Evolutionary conservation across 2,329 filamentous ascomycete species (phyloP).

Genomic region (Penicillium nordicum): DNA sequence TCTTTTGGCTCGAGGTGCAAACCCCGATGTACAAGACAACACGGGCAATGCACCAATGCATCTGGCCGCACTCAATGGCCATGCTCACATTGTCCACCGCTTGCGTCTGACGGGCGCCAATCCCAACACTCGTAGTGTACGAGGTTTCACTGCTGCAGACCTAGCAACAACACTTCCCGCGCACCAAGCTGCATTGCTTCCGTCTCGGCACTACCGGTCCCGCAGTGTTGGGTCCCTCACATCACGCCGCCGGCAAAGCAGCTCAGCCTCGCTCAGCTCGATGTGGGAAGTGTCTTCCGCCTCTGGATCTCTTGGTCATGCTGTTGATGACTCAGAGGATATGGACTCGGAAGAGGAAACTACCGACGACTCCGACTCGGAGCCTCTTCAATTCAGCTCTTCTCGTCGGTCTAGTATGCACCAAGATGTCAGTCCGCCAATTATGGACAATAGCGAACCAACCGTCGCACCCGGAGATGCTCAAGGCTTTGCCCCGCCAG

Average conservation of each 20-base stretch:
- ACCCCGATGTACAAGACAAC: slow-evolving; percentile 69
- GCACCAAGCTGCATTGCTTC: slow-evolving; percentile 59
- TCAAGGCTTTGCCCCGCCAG: slow-evolving; percentile 51
- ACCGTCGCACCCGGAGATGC: slow-evolving; percentile 25
- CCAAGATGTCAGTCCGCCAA: slow-evolving; percentile 28
- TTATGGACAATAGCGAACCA: slow-evolving; percentile 26
- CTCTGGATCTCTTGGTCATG: slow-evolving; percentile 46
- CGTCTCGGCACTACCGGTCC: slow-evolving; percentile 62
- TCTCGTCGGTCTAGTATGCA: slow-evolving; percentile 39
- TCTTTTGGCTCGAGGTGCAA: slow-evolving; percentile 72
- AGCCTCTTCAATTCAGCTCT: slow-evolving; percentile 25
- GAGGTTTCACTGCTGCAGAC: slow-evolving; percentile 68
- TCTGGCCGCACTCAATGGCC: slow-evolving; percentile 72
- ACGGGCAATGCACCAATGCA: slow-evolving; percentile 80
- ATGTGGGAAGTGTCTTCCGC: slow-evolving; percentile 59
- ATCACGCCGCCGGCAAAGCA: slow-evolving; percentile 56
- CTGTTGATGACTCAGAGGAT: slow-evolving; percentile 41
- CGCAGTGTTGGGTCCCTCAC: slow-evolving; percentile 59
- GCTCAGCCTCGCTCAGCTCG: slow-evolving; percentile 63
- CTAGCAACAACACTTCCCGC: slow-evolving; percentile 65
- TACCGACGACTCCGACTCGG: slow-evolving; percentile 21
- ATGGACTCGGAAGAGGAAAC: slow-evolving; percentile 26
- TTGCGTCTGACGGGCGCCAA: slow-evolving; percentile 72
- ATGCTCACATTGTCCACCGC: slow-evolving; percentile 70
- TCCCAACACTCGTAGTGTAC: slow-evolving; percentile 64